Evolutionary conservation across 2,329 filamentous ascomycete species (phyloP).

Genomic region (Cercospora sp.): DNA sequence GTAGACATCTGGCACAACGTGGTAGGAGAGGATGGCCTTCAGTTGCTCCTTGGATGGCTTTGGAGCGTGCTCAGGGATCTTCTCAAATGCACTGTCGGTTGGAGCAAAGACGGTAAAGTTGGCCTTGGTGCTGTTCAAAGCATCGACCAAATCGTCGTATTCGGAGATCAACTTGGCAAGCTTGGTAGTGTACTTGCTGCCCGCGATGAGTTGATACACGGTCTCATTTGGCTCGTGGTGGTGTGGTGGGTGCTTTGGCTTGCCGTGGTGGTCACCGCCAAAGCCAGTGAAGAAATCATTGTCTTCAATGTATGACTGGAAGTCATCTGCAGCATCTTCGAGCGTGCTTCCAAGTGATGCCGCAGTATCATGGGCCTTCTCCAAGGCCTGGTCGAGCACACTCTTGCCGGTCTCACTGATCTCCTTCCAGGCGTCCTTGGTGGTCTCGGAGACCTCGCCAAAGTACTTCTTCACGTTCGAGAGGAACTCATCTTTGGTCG

Average conservation of each 20-base stretch:
- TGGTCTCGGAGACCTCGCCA: conserved; percentile 29
- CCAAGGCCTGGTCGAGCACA: conserved; percentile 32
- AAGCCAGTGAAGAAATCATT: conserved; percentile 39
- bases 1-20: conserved; percentile 68
- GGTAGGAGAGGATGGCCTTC: conserved; percentile 70
- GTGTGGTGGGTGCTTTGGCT: conserved; percentile 35
- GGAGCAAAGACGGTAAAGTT: conserved; percentile 85
- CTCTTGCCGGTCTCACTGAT: conserved; percentile 32
- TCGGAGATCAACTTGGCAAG: conserved; percentile 74
- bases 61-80: conserved; percentile 55
- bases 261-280: conserved; percentile 34
- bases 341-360: conserved; percentile 45
- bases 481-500: conserved; percentile 41
- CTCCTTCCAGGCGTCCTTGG: conserved; percentile 24
- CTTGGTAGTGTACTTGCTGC: conserved; percentile 73
- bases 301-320: conserved; percentile 49
- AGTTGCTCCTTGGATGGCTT: conserved; percentile 71
- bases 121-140: conserved; percentile 70
- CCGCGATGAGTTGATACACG: conserved; percentile 76
- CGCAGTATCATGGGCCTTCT: conserved; percentile 41
- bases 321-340: conserved; percentile 47
- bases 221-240: conserved; percentile 62
- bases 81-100: conserved; percentile 72
- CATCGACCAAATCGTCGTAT: conserved; percentile 67
- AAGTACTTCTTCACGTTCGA: conserved; percentile 39